These are phyloP conservation scores for Sedum album DNA, from an alignment of 164 flowering plant species.

Conservation along the genomic window DNA sequence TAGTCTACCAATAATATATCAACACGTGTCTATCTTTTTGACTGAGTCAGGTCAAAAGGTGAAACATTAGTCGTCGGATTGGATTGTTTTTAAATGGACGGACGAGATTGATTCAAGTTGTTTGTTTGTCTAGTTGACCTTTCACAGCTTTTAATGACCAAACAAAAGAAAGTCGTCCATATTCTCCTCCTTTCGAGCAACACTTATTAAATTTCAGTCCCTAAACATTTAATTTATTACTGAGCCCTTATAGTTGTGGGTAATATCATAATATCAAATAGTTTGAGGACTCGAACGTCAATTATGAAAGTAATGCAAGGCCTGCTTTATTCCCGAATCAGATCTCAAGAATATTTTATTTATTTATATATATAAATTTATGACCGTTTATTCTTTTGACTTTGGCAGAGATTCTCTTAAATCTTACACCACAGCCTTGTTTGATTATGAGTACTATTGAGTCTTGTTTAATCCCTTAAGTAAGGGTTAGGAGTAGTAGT, in stretches of 20 bases:
- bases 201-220: too few species aligned
- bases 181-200: slow-evolving; percentile 15
- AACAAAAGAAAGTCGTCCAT: slow-evolving; percentile 9
- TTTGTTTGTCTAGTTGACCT: slow-evolving; percentile 41
- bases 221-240: too few species aligned
- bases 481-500: background rate
- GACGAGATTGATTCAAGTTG: background rate
- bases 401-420: slow-evolving; percentile 5
- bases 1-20: slow-evolving; percentile 7
- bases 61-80: slow-evolving; percentile 30
- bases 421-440: background rate
- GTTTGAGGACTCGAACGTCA: too few species aligned
- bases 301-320: too few species aligned
- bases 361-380: too few species aligned
- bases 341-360: background rate
- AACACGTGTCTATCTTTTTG: slow-evolving; percentile 12
- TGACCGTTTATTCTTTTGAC: slow-evolving; percentile 7
- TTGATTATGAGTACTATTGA: background rate
- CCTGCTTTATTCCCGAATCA: background rate
- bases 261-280: too few species aligned
- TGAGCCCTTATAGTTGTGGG: too few species aligned
- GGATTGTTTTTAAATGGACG: slow-evolving; percentile 10
- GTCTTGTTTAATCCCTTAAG: background rate
- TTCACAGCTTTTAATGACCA: too few species aligned
- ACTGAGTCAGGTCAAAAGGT: slow-evolving; percentile 25